Evolutionary conservation across 164 flowering plant species (phyloP), one percentile per base, ranked within the genome.

Genomic region (Litsea cubeba): DNA sequence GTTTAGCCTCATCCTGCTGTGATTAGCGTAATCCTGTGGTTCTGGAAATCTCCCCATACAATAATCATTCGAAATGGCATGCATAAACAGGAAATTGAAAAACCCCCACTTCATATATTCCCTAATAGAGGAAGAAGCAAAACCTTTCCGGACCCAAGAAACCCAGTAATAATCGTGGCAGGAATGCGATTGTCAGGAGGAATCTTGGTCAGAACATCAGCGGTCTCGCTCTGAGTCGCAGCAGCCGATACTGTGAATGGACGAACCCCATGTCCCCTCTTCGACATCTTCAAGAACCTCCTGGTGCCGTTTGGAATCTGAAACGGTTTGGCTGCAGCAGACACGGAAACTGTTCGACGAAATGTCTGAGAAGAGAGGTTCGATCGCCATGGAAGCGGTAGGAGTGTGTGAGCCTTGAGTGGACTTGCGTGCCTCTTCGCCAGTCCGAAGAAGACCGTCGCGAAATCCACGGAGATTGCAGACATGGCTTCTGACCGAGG

Each of bases 101-200:
- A 35, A 35, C 0, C 8, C 46, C 46, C 11, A 40, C 11, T 40
- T 40, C 46, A 7, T 40, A 40, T 40, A 7, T 40, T 40, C 46
- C 46, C 11, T 40, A 40, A 8, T 30, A 40, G 46, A 40, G 46
- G 11, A 40, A 8, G 66, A 28, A 2, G 35, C 25, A 74, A 2
- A n/a, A 76, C 99, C 97, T 93, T 95, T 22, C 98, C 97, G 69
- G 99, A 91, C 20, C 97, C 99, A 11, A 95, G 78, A 75, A 95
- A 95, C 0, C 98, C 98, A 46, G 99, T 93, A 65, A 95, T 95
- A 12, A 95, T 88, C 0, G 99, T 95, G 1, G 99, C 99, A 3
- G 99, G 98, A 73, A 95, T 82, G 46, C 98, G 84, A 75, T 88
- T 74, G 81, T 95, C 99, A 3, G 90, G 89, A 11, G 88, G 97